Conservation (phyloP, 2,329 filamentous ascomycete species). For the Alternaria conjuncta region DNA sequence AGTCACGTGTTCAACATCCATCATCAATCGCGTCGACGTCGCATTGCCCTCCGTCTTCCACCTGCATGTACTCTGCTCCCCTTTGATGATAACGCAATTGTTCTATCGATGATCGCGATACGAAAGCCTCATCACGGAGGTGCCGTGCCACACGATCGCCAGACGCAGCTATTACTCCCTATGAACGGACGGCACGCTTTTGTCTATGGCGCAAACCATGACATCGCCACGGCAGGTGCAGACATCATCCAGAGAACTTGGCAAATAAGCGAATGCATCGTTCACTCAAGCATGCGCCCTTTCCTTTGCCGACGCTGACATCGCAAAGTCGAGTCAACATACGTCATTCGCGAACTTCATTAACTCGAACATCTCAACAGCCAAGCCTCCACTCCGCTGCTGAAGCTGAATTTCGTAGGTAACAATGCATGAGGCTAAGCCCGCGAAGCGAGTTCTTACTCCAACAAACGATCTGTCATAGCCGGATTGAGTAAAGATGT, state of each 20-base stretch:
- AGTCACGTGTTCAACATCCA: neutral
- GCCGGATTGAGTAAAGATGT: neutral
- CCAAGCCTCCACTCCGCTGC: slow-evolving; percentile 1
- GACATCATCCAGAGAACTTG: neutral
- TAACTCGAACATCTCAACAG: neutral
- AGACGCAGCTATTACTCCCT: neutral
- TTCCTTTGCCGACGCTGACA: neutral
- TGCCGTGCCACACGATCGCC: neutral
- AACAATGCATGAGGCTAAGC: neutral
- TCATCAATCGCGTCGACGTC: neutral
- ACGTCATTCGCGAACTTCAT: neutral
- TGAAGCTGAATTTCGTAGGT: neutral
- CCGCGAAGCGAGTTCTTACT: neutral
- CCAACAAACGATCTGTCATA: neutral
- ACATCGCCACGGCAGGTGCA: neutral
- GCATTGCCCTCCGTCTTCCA: neutral
- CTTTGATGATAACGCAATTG: neutral
- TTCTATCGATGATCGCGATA: neutral
- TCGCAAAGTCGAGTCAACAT: neutral
- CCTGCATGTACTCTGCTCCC: neutral
- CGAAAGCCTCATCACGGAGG: neutral
- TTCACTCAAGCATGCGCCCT: neutral
- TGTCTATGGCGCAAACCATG: neutral
- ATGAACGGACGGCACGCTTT: neutral
- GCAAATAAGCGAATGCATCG: neutral